Base-by-base conservation (phyloP, 768 basidiomycete species). In the Crassisporium funariophilum region DNA sequence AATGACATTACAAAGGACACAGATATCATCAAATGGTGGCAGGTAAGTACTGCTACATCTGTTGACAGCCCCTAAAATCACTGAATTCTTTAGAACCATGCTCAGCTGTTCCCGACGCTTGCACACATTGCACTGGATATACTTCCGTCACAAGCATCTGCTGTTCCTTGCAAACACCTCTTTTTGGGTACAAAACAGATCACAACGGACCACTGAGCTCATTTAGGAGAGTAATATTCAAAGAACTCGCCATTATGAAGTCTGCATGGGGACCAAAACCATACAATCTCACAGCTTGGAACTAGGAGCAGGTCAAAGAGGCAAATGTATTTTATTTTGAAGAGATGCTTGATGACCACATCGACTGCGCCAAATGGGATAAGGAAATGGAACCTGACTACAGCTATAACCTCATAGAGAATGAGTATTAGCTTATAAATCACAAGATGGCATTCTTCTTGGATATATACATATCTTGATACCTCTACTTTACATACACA, bases 1-100 rank as follows among this genome's bases (percentile, higher is more conserved):
- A 44, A 41, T 12, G 47, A 56, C 44, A 45, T 58, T 9, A 43
- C 33, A 22, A 45, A 46, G 42, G 54, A 55, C 25, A 49, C 47
- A 1, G 50, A 56, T 46, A 43, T 56, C 10, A 31, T 52, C 22
- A 24, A 44, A 38, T 56, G 49, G 52, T 59, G 55, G 57, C 45
- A 51, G 52, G 57, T 53, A 41, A 1, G 25, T 44, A 21, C 27
- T 40, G 4, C 45, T n/a, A n/a, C 11, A 31, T 44, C 19, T 38
- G 41, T 29, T 13, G 7, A 13, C 13, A 29, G 12, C 29, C 16
- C 8, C 31, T n/a, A 15, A 5, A 25, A 12, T 12, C 16, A 33
- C 12, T 15, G n/a, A 11, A 27, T 39, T 24, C 47, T 29, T 17
- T 16, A 52, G 50, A 38, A 47, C 27, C 31, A 52, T 31, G 16